phyloP scores from a whole-genome alignment of 495 filamentous ascomycete genomes.

The Penicillium maclennaniae region DNA sequence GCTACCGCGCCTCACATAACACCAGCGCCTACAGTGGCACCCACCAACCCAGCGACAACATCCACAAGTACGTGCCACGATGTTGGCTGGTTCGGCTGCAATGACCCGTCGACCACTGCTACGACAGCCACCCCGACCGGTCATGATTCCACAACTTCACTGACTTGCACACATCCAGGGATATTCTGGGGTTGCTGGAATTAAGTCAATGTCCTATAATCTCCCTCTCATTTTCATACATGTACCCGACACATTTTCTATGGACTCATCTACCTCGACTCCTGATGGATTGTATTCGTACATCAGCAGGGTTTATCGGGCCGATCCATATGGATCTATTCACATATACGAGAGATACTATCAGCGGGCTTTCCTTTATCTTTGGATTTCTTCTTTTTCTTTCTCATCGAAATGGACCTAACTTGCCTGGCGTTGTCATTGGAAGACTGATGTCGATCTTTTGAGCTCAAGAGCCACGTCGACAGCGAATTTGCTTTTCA shows the following conservation, averaged over 20 bases:
- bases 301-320: background rate
- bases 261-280: background rate
- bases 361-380: background rate
- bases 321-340: background rate
- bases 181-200: constrained; percentile 2
- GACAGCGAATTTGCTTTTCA: background rate
- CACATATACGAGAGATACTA: constrained; percentile 1
- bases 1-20: constrained; percentile 27
- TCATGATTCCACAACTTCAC: background rate
- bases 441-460: background rate
- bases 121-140: background rate
- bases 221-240: background rate
- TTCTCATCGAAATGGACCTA: background rate
- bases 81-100: constrained; percentile 14
- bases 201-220: background rate
- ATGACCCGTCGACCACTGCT: constrained; percentile 3
- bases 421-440: constrained; percentile 2
- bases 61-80: constrained; percentile 11
- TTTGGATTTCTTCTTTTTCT: background rate
- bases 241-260: background rate
- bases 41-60: background rate
- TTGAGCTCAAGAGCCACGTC: background rate
- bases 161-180: background rate
- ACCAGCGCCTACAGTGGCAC: constrained; percentile 19
- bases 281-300: background rate